phyloP scores from a whole-genome alignment of 768 basidiomycete species.

The Tephrocybe sp. region DNA sequence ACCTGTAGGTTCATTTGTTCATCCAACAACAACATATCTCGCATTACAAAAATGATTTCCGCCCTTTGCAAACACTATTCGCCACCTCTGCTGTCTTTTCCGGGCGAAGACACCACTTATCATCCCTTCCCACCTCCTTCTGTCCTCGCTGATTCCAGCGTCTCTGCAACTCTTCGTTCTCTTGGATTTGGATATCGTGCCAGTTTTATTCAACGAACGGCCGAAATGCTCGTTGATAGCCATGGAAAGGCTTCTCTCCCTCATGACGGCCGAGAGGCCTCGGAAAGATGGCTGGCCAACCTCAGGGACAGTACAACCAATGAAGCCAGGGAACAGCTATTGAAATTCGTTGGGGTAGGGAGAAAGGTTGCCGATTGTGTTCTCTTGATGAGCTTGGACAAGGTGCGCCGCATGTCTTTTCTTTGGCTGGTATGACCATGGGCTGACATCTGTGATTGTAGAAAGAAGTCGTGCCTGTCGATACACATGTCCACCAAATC shows the following conservation, averaged over 20 bases:
- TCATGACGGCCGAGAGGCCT: conserved; percentile 35
- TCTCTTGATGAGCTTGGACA: conserved; percentile 88
- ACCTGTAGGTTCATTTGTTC: conserved; percentile 92
- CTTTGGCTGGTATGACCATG: not conserved
- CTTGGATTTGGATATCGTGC: conserved; percentile 97
- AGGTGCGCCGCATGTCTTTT: conserved; percentile 42
- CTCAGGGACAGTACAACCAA: conserved; percentile 49
- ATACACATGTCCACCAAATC: conserved; percentile 93
- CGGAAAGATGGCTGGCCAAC: conserved; percentile 59
- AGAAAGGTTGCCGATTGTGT: conserved; percentile 97
- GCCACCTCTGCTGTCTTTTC: conserved; percentile 53
- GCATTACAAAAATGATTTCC: conserved; percentile 93
- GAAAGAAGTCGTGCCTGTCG: conserved; percentile 89
- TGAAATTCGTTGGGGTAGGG: conserved; percentile 88
- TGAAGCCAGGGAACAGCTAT: conserved; percentile 69
- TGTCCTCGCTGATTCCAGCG: conserved; percentile 53
- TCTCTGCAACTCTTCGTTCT: conserved; percentile 62
- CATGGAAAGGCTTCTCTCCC: conserved; percentile 31
- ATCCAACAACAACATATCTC: conserved; percentile 92
- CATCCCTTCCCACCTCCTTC: conserved; percentile 86
- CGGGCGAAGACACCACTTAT: conserved; percentile 43
- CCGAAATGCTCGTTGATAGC: conserved; percentile 67
- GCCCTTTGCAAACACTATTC: conserved; percentile 78
- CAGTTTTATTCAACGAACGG: conserved; percentile 81
- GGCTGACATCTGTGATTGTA: conserved; percentile 26